Evolutionary conservation across 495 filamentous ascomycete genomes (phyloP).

Genomic region (Bombardia bombarda): DNA sequence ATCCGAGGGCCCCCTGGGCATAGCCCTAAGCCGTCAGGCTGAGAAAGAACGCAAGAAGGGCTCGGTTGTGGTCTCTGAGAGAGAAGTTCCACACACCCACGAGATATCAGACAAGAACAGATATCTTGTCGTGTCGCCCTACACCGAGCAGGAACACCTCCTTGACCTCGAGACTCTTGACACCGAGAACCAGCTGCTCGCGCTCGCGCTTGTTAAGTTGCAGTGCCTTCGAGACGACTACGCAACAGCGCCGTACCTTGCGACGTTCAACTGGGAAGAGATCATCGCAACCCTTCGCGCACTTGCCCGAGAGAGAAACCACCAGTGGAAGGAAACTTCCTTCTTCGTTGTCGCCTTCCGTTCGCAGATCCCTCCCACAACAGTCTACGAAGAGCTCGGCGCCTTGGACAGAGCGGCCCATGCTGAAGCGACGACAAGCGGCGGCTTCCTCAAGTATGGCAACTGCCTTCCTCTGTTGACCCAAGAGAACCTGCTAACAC

Average conservation of each 20-base stretch:
- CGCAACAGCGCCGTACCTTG: conserved; percentile 63
- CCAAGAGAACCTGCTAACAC: conserved; percentile 5
- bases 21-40: conserved; percentile 3
- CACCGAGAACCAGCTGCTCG: conserved; percentile 56
- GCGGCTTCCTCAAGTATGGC: conserved; percentile 71
- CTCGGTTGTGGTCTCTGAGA: conserved; percentile 3
- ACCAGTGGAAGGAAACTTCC: conserved; percentile 51
- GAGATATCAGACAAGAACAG: conserved; percentile 2
- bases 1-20: conserved; percentile 6
- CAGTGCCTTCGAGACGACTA: conserved; percentile 58
- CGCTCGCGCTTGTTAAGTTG: conserved; percentile 58
- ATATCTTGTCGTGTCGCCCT: conserved; percentile 65
- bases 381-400: conserved; percentile 53
- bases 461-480: conserved; percentile 15
- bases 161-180: conserved; percentile 62
- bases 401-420: conserved; percentile 68
- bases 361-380: conserved; percentile 55
- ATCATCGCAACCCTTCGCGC: conserved; percentile 48
- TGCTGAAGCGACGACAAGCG: conserved; percentile 63
- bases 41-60: conserved; percentile 3
- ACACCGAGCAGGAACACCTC: conserved; percentile 57
- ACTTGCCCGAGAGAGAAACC: conserved; percentile 35
- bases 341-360: conserved; percentile 85
- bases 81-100: neutral
- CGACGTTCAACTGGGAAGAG: conserved; percentile 70